A percentile compares a stretch with the other conserved stretches of the same genome.
Evolutionary conservation across 1,284 basidiomycete genomes (phyloP).

Genomic region (Calocybe gambosa): DNA sequence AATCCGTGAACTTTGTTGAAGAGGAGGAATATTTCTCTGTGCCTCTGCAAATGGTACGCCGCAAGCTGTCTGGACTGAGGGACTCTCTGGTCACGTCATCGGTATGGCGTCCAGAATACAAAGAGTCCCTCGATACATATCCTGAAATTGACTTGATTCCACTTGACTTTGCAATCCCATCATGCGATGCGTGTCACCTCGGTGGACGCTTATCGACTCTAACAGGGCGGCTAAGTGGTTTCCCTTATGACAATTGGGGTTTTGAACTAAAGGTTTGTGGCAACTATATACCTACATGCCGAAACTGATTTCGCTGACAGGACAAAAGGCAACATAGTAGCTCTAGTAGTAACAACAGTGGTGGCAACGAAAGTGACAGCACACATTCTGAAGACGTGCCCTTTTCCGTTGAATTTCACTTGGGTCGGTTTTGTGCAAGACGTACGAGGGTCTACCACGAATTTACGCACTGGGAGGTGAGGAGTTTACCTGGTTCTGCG

Average conservation of each 20-base stretch:
- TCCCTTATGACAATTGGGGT: conserved; percentile 52
- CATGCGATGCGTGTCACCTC: conserved; percentile 77
- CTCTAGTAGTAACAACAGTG: conserved; percentile 26
- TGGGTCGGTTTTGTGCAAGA: conserved; percentile 73
- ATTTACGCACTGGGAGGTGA: conserved; percentile 83
- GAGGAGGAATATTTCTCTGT: conserved; percentile 69
- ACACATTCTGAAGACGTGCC: conserved; percentile 24
- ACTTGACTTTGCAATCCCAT: conserved; percentile 52
- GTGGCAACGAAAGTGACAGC: conserved; percentile 26
- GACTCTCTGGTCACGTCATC: conserved; percentile 75
- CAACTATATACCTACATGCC: neutral
- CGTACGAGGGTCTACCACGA: conserved; percentile 67
- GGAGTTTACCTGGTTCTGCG: conserved; percentile 17
- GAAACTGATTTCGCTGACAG: conserved; percentile 7
- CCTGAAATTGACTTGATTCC: conserved; percentile 51
- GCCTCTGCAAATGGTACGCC: conserved; percentile 53
- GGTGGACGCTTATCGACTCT: conserved; percentile 61
- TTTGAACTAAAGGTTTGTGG: conserved; percentile 42
- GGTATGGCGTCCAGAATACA: conserved; percentile 71
- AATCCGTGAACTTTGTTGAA: conserved; percentile 15
- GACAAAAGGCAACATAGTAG: conserved; percentile 7
- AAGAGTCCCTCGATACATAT: conserved; percentile 54
- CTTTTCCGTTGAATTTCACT: conserved; percentile 36
- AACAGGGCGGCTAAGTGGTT: conserved; percentile 50
- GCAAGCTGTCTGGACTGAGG: conserved; percentile 60